Conservation (phyloP, 495 filamentous ascomycete species). For the Acidomyces sp. region DNA sequence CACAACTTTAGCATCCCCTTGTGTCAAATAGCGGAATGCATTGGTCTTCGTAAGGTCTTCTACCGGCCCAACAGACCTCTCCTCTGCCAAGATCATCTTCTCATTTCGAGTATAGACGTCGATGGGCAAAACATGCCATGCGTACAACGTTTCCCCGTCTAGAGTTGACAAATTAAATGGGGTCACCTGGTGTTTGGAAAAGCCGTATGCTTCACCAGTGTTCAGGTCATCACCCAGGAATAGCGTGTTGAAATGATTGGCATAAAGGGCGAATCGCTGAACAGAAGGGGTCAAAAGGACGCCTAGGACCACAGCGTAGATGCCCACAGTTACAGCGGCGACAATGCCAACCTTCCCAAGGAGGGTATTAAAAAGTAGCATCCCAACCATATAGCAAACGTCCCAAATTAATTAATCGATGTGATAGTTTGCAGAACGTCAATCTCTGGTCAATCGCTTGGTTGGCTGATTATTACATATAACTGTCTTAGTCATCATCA, state of each 20-base stretch:
- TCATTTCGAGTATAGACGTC: slow-evolving; percentile 28
- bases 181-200: slow-evolving; percentile 41
- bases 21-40: slow-evolving; percentile 23
- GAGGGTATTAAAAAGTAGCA: no score
- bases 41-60: slow-evolving; percentile 24
- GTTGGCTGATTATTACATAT: no score
- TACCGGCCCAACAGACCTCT: slow-evolving; percentile 1
- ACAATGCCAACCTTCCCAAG: slow-evolving; percentile 1
- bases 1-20: slow-evolving; percentile 26
- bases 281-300: slow-evolving; percentile 34
- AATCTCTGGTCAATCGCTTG: no score
- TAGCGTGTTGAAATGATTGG: slow-evolving; percentile 54
- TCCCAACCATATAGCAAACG: no score
- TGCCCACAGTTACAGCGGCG: slow-evolving; percentile 4
- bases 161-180: slow-evolving; percentile 27
- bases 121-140: slow-evolving; percentile 31
- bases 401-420: no score
- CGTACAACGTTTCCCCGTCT: slow-evolving; percentile 29
- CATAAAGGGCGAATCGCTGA: slow-evolving; percentile 59
- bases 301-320: slow-evolving; percentile 14
- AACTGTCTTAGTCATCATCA: no score
- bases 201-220: slow-evolving; percentile 65
- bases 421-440: no score
- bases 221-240: slow-evolving; percentile 54
- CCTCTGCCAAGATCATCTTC: slow-evolving; percentile 18